Percentiles rank a stretch among this genome's conserved stretches.
phyloP scores from a whole-genome alignment of 441 rosid genomes.

The Daphne laureola region DNA sequence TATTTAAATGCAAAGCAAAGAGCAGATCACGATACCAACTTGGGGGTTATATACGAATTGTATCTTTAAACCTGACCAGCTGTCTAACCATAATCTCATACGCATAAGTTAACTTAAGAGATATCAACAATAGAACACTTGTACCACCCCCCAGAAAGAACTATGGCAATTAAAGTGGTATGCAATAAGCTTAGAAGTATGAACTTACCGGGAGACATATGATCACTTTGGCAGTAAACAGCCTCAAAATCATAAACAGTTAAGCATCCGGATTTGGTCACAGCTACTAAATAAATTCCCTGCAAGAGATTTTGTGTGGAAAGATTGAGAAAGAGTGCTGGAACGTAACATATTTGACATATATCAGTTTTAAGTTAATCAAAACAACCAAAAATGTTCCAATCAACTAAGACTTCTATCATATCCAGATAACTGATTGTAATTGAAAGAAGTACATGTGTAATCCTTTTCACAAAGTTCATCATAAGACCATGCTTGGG shows the following conservation, averaged over 20 bases:
- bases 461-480: background rate
- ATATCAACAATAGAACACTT: background rate
- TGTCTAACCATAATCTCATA: background rate
- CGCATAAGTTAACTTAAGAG: background rate
- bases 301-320: constrained; percentile 19
- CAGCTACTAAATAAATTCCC: constrained; percentile 84
- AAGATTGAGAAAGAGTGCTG: background rate
- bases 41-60: too few species aligned
- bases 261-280: constrained; percentile 75
- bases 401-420: background rate
- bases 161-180: background rate
- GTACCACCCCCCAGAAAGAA: background rate
- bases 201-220: constrained; percentile 28
- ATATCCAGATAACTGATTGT: background rate
- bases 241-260: constrained; percentile 83
- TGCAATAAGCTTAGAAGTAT: constrained; percentile 1
- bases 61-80: too few species aligned
- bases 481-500: constrained; percentile 2
- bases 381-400: background rate
- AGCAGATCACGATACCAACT: too few species aligned
- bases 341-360: background rate
- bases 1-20: too few species aligned
- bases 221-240: constrained; percentile 49
- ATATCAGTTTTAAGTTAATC: background rate
- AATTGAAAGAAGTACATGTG: background rate